phyloP scores from a whole-genome alignment of 1,284 basidiomycete species.

The Athelia psychrophila region DNA sequence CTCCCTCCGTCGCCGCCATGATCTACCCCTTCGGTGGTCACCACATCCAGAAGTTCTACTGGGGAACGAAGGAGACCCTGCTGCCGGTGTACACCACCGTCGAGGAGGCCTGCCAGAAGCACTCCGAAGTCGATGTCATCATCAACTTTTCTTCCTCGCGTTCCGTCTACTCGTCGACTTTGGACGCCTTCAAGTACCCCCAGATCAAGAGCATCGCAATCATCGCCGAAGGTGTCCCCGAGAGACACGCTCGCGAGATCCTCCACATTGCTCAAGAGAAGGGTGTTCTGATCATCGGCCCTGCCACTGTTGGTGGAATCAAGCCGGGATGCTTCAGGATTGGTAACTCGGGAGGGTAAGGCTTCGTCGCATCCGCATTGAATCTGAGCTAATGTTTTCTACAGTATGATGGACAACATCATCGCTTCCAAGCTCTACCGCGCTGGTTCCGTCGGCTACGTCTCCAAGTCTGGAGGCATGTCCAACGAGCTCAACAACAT shows the following conservation, averaged over 20 bases:
- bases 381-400: constrained; percentile 10
- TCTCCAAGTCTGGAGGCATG: constrained; percentile 99
- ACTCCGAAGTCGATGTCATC: constrained; percentile 95
- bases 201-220: constrained; percentile 81
- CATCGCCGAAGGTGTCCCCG: constrained; percentile 98
- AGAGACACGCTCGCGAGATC: constrained; percentile 96
- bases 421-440: constrained; percentile 99
- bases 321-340: constrained; percentile 99
- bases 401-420: constrained; percentile 99
- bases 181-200: constrained; percentile 80
- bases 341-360: constrained; percentile 95
- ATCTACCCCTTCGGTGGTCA: constrained; percentile 99
- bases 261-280: constrained; percentile 86
- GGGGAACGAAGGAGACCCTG: constrained; percentile 99
- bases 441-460: constrained; percentile 95
- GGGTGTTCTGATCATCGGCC: constrained; percentile 94
- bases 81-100: constrained; percentile 96
- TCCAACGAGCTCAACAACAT: constrained; percentile 99
- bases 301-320: constrained; percentile 98
- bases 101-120: constrained; percentile 92
- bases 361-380: constrained; percentile 8
- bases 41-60: constrained; percentile 99
- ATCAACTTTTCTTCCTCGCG: constrained; percentile 98
- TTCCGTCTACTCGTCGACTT: constrained; percentile 92
- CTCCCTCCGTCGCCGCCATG: constrained; percentile 98